phyloP scores from a whole-genome alignment of 768 basidiomycete genomes.

The Phanerochaete carnosa region DNA sequence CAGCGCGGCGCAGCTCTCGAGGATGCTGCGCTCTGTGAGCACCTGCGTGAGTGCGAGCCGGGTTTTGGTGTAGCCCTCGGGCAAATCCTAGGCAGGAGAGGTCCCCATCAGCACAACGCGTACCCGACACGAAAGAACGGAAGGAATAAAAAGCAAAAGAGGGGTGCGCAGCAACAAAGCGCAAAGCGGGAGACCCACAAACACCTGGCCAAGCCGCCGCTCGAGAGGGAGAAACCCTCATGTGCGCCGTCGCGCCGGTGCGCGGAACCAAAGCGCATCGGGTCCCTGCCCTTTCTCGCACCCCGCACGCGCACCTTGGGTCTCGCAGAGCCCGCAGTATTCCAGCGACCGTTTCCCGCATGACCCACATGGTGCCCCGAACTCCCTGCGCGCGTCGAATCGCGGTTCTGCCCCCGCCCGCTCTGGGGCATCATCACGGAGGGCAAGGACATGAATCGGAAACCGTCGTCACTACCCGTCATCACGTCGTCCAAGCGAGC shows the following conservation, averaged over 20 bases:
- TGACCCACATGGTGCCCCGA: not conserved
- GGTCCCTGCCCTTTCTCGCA: too few relatives aligned
- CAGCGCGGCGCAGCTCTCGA: slow-evolving; percentile 18
- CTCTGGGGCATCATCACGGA: too few relatives aligned
- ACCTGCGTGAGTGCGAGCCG: slow-evolving; percentile 19
- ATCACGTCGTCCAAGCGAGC: not conserved
- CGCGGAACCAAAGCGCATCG: not conserved
- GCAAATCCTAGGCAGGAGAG: slow-evolving; percentile 13
- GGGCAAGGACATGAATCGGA: not conserved
- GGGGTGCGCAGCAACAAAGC: not conserved
- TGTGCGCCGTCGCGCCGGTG: not conserved
- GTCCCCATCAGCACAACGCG: not conserved
- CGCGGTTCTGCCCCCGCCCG: not conserved
- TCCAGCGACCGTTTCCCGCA: too few relatives aligned
- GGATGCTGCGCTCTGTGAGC: slow-evolving; percentile 22
- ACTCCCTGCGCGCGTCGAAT: not conserved
- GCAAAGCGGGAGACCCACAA: not conserved
- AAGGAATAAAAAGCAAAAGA: not conserved
- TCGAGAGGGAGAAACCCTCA: not conserved
- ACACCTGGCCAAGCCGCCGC: not conserved
- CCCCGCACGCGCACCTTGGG: too few relatives aligned
- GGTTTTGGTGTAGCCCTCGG: slow-evolving; percentile 9
- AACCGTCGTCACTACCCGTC: too few relatives aligned
- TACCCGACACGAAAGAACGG: not conserved
- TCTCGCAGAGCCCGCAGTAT: not conserved